A percentile compares a stretch with the other conserved stretches of the same genome.
Conservation (phyloP, 129 eudicot genomes). For the Artemisia annua region DNA sequence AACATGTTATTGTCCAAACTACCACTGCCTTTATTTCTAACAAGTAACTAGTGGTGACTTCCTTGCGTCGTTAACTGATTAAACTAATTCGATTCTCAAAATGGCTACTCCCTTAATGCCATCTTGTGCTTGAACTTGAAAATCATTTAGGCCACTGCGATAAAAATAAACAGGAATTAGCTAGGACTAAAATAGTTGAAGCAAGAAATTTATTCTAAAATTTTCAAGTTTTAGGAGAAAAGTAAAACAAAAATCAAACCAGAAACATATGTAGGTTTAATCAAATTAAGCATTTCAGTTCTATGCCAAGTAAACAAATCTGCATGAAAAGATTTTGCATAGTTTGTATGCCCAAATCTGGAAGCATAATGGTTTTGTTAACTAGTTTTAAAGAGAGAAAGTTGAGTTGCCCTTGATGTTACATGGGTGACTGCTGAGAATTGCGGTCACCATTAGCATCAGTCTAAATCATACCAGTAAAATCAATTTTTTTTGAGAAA, state of each 20-base stretch:
- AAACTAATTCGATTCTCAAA: constrained; percentile 22
- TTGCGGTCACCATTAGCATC: no score
- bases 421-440: no score
- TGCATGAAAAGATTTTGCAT: constrained; percentile 16
- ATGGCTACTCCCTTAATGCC: constrained; percentile 12
- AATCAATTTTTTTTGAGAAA: no score
- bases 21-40: constrained; percentile 27
- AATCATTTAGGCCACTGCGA: constrained; percentile 28
- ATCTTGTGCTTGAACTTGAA: constrained; percentile 17
- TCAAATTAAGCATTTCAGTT: background rate
- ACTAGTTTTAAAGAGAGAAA: background rate
- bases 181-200: background rate
- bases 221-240: background rate
- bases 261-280: background rate
- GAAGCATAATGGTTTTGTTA: constrained; percentile 4
- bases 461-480: no score
- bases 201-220: background rate
- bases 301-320: constrained; percentile 5
- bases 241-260: constrained; percentile 2
- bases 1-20: constrained; percentile 25
- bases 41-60: constrained; percentile 13
- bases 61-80: constrained; percentile 15
- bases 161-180: background rate
- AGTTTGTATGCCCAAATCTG: constrained; percentile 15
- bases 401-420: no score